Percentiles rank a stretch among this genome's conserved stretches.
Conservation (phyloP, 305 asterid species). For the Salvia sclarea region DNA sequence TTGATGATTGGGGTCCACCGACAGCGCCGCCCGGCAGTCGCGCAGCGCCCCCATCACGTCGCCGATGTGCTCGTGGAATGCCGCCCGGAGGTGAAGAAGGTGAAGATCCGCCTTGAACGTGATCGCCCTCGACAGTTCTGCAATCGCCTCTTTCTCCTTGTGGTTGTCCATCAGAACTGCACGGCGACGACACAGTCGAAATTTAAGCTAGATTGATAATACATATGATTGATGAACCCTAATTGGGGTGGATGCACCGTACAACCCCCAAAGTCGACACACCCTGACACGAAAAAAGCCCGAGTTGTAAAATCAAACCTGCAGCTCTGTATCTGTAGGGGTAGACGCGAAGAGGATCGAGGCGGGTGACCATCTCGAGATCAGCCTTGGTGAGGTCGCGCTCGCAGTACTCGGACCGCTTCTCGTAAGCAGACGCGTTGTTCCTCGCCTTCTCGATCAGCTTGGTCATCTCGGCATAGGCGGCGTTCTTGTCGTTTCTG, state of each 20-base stretch:
- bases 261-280: too few species aligned
- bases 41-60: conserved; percentile 79
- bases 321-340: conserved; percentile 98
- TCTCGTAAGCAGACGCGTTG: conserved; percentile 92
- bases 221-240: not conserved
- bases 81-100: conserved; percentile 89
- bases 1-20: conserved; percentile 95
- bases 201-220: not conserved
- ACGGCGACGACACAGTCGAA: not conserved
- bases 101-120: conserved; percentile 95
- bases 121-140: conserved; percentile 85
- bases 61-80: conserved; percentile 92
- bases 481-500: conserved; percentile 78
- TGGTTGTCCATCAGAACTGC: conserved; percentile 95
- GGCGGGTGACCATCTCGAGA: conserved; percentile 84
- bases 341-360: conserved; percentile 92
- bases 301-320: conserved; percentile 46
- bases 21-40: conserved; percentile 95
- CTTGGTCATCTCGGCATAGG: conserved; percentile 89
- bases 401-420: conserved; percentile 93
- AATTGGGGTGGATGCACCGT: too few species aligned
- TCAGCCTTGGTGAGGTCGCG: conserved; percentile 87
- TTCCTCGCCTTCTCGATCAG: conserved; percentile 84
- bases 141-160: conserved; percentile 87
- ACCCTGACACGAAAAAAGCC: not conserved